phyloP scores from a whole-genome alignment of 495 filamentous ascomycete species.

The Rhizodiscina lignyota region DNA sequence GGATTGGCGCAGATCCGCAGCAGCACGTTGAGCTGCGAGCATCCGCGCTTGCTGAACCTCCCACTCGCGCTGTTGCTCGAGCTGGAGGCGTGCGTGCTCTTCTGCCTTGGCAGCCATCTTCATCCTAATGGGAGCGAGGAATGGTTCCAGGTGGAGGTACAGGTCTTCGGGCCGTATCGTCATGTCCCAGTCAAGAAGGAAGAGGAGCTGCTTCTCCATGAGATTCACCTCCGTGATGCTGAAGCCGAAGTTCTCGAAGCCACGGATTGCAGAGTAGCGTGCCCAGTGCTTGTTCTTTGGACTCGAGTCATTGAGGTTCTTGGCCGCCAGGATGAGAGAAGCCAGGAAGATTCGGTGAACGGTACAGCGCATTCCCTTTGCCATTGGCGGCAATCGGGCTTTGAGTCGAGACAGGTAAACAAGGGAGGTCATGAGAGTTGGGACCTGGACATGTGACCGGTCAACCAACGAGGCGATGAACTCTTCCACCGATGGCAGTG shows the following conservation, averaged over 20 bases:
- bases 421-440: constrained; percentile 88
- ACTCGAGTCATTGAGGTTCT: constrained; percentile 76
- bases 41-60: constrained; percentile 15
- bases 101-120: constrained; percentile 7
- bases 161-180: constrained; percentile 72
- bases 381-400: constrained; percentile 72
- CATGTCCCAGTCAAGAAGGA: constrained; percentile 85
- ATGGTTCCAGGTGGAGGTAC: constrained; percentile 71
- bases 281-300: constrained; percentile 99
- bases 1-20: constrained; percentile 6
- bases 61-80: constrained; percentile 26
- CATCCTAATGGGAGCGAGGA: constrained; percentile 66
- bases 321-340: constrained; percentile 61
- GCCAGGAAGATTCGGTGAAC: constrained; percentile 79
- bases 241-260: constrained; percentile 74
- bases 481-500: constrained; percentile 61
- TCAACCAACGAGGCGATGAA: constrained; percentile 87
- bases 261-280: constrained; percentile 63
- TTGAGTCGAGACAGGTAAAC: constrained; percentile 82
- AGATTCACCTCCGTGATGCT: constrained; percentile 88
- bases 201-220: constrained; percentile 95
- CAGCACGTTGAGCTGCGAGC: constrained; percentile 10
- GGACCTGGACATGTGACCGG: constrained; percentile 89
- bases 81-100: constrained; percentile 25
- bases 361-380: constrained; percentile 94